phyloP scores from a whole-genome alignment of 78 protist genomes.

The Chrysochromulina parva region DNA sequence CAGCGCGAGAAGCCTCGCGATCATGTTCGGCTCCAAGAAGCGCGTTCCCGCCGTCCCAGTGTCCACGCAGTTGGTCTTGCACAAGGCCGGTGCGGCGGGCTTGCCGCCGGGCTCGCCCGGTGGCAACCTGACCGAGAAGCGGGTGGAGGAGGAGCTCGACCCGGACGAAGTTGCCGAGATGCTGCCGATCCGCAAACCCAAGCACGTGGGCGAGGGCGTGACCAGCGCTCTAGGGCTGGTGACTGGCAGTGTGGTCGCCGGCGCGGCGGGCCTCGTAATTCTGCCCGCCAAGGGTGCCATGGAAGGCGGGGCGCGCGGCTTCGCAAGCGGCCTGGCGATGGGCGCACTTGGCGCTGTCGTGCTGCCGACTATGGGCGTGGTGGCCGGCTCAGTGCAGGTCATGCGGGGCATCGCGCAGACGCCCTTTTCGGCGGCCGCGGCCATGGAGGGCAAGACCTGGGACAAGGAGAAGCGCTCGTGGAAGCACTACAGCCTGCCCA shows the following conservation, averaged over 20 bases:
- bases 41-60: no score
- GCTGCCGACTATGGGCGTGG: background rate
- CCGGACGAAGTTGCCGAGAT: no score
- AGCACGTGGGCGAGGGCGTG: no score
- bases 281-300: background rate
- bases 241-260: background rate
- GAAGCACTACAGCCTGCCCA: background rate
- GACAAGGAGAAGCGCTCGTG: background rate
- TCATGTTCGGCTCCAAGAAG: no score
- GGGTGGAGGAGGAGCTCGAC: no score
- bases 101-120: no score
- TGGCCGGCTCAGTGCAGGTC: background rate
- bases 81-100: background rate
- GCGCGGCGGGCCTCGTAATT: background rate
- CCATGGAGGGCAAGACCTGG: background rate
- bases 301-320: background rate
- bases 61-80: background rate
- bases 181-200: no score
- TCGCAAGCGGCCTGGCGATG: background rate
- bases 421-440: background rate
- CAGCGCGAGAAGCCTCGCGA: no score
- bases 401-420: background rate
- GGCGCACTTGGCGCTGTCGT: background rate
- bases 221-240: no score
- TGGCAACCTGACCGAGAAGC: no score